Conservation (phyloP, 2,329 filamentous ascomycete species). For the Aspergillus sclerotialis region DNA sequence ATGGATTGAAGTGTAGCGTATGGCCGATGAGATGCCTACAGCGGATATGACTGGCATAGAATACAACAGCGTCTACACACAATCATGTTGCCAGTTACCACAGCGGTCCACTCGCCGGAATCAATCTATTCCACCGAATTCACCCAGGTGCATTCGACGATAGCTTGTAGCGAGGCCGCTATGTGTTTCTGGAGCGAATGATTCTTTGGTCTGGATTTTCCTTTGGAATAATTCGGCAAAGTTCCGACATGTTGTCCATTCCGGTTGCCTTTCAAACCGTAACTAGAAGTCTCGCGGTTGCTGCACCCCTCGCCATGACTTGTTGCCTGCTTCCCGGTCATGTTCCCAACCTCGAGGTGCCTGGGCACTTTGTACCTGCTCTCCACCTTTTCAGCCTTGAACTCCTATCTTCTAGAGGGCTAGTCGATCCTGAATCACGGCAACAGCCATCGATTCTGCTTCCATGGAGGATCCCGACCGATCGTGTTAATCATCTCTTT, state of each 20-base stretch:
- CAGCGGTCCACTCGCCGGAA: constrained; percentile 53
- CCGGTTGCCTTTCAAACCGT: constrained; percentile 19
- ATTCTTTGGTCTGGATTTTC: constrained; percentile 26
- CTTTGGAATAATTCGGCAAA: constrained; percentile 18
- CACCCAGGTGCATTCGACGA: constrained; percentile 19
- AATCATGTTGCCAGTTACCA: constrained; percentile 25
- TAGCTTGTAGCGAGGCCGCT: constrained; percentile 50
- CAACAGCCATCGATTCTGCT: constrained; percentile 47
- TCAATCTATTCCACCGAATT: constrained; percentile 23
- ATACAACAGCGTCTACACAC: constrained; percentile 41
- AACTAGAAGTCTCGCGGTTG: too few relatives aligned
- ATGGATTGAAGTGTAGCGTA: constrained; percentile 4
- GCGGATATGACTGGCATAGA: constrained; percentile 21
- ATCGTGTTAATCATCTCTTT: constrained; percentile 61
- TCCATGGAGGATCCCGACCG: constrained; percentile 48
- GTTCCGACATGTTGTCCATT: constrained; percentile 33
- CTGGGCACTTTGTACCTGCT: constrained; percentile 32
- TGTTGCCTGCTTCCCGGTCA: constrained; percentile 38
- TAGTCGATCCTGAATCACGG: constrained; percentile 46
- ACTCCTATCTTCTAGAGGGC: constrained; percentile 12
- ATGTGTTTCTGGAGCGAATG: constrained; percentile 34
- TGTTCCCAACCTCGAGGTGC: constrained; percentile 39
- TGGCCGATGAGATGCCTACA: constrained; percentile 8
- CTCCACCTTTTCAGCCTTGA: constrained; percentile 26
- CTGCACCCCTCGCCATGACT: constrained; percentile 6